Percentiles rank a stretch among this genome's conserved stretches.
Conservation (phyloP, 1,139 yeast genomes). For the Hemisphaericaspora xylofermentans region DNA sequence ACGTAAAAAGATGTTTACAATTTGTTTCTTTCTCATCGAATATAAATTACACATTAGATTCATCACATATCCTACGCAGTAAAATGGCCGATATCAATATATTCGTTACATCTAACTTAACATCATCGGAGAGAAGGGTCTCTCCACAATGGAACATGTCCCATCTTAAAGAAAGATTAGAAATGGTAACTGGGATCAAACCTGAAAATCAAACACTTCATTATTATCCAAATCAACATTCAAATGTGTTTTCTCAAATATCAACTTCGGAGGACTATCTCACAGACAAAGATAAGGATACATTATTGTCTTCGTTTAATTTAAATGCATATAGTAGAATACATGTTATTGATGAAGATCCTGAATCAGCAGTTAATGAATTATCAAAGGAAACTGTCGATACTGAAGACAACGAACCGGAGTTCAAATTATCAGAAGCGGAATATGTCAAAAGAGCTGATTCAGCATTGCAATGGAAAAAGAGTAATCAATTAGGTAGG, state of each 20-base stretch:
- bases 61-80: no score
- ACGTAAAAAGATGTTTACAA: no score
- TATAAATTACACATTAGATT: not conserved
- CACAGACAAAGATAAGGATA: slow-evolving; percentile 16
- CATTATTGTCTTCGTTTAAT: slow-evolving; percentile 20
- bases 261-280: slow-evolving; percentile 19
- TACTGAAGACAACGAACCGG: slow-evolving; percentile 34
- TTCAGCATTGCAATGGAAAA: slow-evolving; percentile 78
- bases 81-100: slow-evolving; percentile 51
- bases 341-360: slow-evolving; percentile 55
- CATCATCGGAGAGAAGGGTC: slow-evolving; percentile 70
- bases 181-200: slow-evolving; percentile 76
- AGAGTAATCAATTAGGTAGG: slow-evolving; percentile 63
- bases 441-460: slow-evolving; percentile 63
- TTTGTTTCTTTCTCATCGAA: not conserved
- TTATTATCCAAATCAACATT: slow-evolving; percentile 44
- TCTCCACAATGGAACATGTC: slow-evolving; percentile 62
- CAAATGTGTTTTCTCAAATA: slow-evolving; percentile 32
- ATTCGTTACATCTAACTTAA: slow-evolving; percentile 61
- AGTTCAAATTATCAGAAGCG: slow-evolving; percentile 59
- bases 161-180: slow-evolving; percentile 58
- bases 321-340: slow-evolving; percentile 43
- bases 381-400: slow-evolving; percentile 28
- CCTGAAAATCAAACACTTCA: slow-evolving; percentile 57
- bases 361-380: slow-evolving; percentile 45